Percentiles rank a stretch among this genome's conserved stretches.
Conservation (phyloP, 257 asterid genomes). For the Solanum corneliomulleri region DNA sequence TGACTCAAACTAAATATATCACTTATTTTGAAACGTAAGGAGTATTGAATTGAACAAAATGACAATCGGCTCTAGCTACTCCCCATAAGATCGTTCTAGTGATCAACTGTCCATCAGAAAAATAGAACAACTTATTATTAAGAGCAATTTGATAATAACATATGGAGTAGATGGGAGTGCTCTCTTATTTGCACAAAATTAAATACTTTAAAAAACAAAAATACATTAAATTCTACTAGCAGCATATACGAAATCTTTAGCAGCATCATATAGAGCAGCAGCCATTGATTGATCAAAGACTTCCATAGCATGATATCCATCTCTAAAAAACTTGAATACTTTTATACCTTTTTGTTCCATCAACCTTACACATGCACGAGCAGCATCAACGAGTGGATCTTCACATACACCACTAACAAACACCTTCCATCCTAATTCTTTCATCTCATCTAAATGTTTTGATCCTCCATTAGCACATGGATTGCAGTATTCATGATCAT, state of each 20-base stretch:
- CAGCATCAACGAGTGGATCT: conserved; percentile 22
- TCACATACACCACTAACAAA: conserved; percentile 11
- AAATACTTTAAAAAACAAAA: too few relatives aligned
- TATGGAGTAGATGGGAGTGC: not conserved
- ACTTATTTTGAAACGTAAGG: too few relatives aligned
- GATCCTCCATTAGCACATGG: conserved; percentile 18
- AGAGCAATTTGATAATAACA: not conserved
- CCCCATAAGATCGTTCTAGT: not conserved
- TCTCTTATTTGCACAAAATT: not conserved
- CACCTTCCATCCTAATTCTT: not conserved
- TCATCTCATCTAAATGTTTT: conserved; percentile 2
- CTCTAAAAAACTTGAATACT: conserved; percentile 6
- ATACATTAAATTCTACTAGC: not conserved
- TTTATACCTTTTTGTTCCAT: conserved; percentile 21
- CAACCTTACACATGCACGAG: conserved; percentile 12
- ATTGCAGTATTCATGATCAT: conserved; percentile 16
- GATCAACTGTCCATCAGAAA: not conserved
- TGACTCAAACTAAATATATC: not conserved
- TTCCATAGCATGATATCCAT: conserved; percentile 40
- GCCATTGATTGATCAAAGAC: conserved; percentile 23
- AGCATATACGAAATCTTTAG: conserved; percentile 9
- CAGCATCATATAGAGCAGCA: conserved; percentile 7
- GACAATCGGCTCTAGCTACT: too few relatives aligned
- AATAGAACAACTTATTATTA: not conserved
- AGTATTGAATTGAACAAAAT: too few relatives aligned